phyloP scores from a whole-genome alignment of 148 eudicot genomes.

The Silene conica region DNA sequence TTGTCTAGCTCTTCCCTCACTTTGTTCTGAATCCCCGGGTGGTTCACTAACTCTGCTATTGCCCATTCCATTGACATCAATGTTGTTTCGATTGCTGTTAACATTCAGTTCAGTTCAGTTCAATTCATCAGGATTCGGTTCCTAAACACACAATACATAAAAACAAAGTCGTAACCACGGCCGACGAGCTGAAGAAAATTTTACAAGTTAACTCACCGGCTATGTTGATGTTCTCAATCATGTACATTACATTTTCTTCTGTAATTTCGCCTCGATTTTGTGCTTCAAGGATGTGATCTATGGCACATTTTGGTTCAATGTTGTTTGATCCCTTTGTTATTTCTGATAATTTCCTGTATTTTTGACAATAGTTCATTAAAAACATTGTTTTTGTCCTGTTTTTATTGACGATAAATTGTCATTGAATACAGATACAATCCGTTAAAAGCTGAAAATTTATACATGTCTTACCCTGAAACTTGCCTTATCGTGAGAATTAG shows the following conservation, averaged over 20 bases:
- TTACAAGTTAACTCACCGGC: constrained; percentile 42
- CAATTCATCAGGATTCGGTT: not conserved
- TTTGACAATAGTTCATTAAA: not conserved
- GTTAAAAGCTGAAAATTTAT: too few relatives aligned
- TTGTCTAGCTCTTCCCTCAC: constrained; percentile 56
- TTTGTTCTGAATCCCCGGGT: constrained; percentile 57
- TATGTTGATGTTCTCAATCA: constrained; percentile 74
- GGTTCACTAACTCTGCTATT: constrained; percentile 68
- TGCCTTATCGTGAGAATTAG: too few relatives aligned
- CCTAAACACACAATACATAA: too few relatives aligned
- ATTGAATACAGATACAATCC: too few relatives aligned
- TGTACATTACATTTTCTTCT: constrained; percentile 72
- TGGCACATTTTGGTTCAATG: constrained; percentile 51
- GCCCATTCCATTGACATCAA: constrained; percentile 79
- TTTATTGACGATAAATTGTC: too few relatives aligned
- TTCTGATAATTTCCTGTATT: constrained; percentile 51
- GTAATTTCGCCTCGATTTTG: constrained; percentile 70
- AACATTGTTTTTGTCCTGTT: too few relatives aligned
- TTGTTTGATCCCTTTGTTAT: constrained; percentile 38
- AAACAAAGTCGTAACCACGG: too few relatives aligned
- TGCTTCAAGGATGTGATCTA: constrained; percentile 71
- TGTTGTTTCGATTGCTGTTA: constrained; percentile 70
- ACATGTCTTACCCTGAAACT: too few relatives aligned
- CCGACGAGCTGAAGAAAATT: not conserved
- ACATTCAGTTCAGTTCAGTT: not conserved